phyloP scores from a whole-genome alignment of 106 monocot genomes.

The Dioscorea dumetorum region DNA sequence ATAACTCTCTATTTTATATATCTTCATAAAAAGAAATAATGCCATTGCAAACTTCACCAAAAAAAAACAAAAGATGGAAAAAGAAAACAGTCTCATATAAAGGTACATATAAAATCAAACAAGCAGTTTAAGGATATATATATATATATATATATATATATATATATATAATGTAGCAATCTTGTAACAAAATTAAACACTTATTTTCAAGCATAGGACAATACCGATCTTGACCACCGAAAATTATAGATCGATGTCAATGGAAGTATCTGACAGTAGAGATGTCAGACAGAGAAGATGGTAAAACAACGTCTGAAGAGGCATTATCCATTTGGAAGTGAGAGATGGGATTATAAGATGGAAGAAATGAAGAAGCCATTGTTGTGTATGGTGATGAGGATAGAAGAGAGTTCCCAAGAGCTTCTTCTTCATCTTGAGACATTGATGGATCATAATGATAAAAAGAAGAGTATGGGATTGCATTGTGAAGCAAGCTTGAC shows the following conservation, averaged over 20 bases:
- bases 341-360: slow-evolving; percentile 12
- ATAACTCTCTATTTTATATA: too few relatives aligned
- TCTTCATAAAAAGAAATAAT: too few relatives aligned
- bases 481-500: background rate
- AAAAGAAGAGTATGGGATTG: slow-evolving; percentile 9
- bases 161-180: too few relatives aligned
- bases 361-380: background rate
- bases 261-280: background rate
- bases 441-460: slow-evolving; percentile 15
- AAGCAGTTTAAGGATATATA: too few relatives aligned
- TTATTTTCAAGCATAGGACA: too few relatives aligned
- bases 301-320: background rate
- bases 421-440: slow-evolving; percentile 4
- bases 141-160: too few relatives aligned
- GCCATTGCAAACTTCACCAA: too few relatives aligned
- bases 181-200: too few relatives aligned
- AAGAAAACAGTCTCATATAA: too few relatives aligned
- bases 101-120: too few relatives aligned
- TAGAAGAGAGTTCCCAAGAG: background rate
- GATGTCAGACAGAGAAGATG: background rate
- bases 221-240: too few relatives aligned
- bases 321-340: slow-evolving; percentile 6
- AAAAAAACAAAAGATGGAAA: too few relatives aligned
- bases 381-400: slow-evolving; percentile 4
- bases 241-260: background rate